Percentiles rank a stretch among this genome's conserved stretches.
Conservation (phyloP, 2,329 filamentous ascomycete genomes). For the Xylaria sp. region DNA sequence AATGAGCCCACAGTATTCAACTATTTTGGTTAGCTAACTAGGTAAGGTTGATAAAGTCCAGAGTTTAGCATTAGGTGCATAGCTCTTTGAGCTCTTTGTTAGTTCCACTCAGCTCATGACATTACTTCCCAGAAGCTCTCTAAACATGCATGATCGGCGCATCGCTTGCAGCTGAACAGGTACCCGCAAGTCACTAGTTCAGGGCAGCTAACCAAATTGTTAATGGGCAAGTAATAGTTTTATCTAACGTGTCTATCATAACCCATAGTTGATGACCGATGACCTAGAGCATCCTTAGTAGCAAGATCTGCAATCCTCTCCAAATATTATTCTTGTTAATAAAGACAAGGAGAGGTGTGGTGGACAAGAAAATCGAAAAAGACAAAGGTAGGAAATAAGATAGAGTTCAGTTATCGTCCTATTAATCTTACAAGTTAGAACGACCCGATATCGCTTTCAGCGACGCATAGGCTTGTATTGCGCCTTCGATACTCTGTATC, state of each 20-base stretch:
- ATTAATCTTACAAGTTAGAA: neutral
- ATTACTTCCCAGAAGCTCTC: neutral
- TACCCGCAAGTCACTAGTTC: neutral
- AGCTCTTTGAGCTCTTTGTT: neutral
- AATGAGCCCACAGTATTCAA: neutral
- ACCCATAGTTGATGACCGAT: neutral
- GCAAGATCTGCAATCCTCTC: neutral
- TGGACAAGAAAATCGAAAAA: neutral
- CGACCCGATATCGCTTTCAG: slow-evolving; percentile 10
- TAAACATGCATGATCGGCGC: neutral
- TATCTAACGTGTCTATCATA: neutral
- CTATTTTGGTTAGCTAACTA: neutral
- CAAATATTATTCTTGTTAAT: neutral
- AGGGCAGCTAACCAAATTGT: neutral
- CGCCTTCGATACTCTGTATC: slow-evolving; percentile 55
- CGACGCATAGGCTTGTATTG: slow-evolving; percentile 51
- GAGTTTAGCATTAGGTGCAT: neutral
- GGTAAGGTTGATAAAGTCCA: neutral
- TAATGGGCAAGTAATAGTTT: neutral
- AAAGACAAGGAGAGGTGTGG: neutral
- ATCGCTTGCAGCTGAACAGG: neutral
- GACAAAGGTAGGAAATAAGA: neutral
- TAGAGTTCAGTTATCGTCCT: neutral
- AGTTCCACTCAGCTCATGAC: neutral
- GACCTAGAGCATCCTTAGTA: neutral